Percentiles rank a stretch among this genome's conserved stretches.
phyloP scores from a whole-genome alignment of 192 early-diverging fungal genomes.

The Paraglomus occultum region DNA sequence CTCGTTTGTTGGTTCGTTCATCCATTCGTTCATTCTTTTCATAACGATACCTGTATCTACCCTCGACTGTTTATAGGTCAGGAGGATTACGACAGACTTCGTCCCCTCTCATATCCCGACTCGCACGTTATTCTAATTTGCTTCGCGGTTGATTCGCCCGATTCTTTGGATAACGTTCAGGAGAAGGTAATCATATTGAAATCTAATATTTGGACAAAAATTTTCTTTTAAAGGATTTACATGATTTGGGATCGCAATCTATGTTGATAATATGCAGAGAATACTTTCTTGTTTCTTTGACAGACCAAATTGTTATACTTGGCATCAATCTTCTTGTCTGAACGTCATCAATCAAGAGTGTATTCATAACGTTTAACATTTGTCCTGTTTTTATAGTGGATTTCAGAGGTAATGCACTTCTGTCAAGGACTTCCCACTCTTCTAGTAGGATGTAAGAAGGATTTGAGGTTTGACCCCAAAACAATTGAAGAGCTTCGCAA shows the following conservation, averaged over 20 bases:
- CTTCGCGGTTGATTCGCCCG: constrained; percentile 83
- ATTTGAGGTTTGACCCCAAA: constrained; percentile 77
- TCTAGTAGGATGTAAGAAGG: constrained; percentile 86
- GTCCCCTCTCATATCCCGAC: constrained; percentile 89
- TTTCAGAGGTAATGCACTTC: constrained; percentile 84
- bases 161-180: constrained; percentile 80
- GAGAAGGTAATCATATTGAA: constrained; percentile 46
- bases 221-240: too few relatives aligned
- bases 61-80: constrained; percentile 58
- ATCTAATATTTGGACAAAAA: too few relatives aligned
- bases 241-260: too few relatives aligned
- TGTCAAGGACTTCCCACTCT: constrained; percentile 82
- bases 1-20: not conserved
- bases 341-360: too few relatives aligned
- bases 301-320: too few relatives aligned
- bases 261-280: too few relatives aligned
- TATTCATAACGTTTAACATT: too few relatives aligned
- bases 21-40: not conserved
- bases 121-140: constrained; percentile 92
- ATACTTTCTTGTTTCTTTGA: too few relatives aligned
- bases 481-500: constrained; percentile 77
- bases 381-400: constrained; percentile 62
- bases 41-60: not conserved
- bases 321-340: too few relatives aligned
- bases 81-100: constrained; percentile 95